These are phyloP conservation scores for Macrophomina pseudophaseolina DNA, from an alignment of 2,329 filamentous ascomycete genomes.

Conservation along the genomic window DNA sequence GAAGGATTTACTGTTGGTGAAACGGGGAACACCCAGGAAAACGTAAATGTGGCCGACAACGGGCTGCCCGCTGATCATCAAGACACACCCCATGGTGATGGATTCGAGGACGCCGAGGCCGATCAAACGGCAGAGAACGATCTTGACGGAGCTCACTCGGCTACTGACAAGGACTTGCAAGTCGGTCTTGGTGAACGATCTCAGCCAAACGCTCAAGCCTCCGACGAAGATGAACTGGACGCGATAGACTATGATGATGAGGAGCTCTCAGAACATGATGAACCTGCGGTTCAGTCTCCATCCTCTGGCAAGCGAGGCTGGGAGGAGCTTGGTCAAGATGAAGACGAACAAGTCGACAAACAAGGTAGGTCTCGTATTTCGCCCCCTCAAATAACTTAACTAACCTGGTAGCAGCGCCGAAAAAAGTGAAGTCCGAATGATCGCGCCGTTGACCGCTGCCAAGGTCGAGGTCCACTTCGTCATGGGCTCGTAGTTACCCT, in stretches of 20 bases:
- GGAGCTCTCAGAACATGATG: slow-evolving; percentile 21
- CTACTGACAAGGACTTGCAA: slow-evolving; percentile 22
- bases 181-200: slow-evolving; percentile 19
- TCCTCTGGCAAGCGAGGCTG: slow-evolving; percentile 29
- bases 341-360: slow-evolving; percentile 16
- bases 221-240: slow-evolving; percentile 27
- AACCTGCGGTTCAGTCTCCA: slow-evolving; percentile 12
- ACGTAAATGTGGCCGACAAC: neutral
- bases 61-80: neutral
- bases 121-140: slow-evolving; percentile 25
- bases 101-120: slow-evolving; percentile 21
- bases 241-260: slow-evolving; percentile 28
- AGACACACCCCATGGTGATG: neutral
- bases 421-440: slow-evolving; percentile 26
- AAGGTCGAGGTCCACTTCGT: slow-evolving; percentile 17
- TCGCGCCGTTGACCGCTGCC: slow-evolving; percentile 11
- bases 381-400: neutral
- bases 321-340: slow-evolving; percentile 28
- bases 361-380: slow-evolving; percentile 26
- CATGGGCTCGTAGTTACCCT: neutral
- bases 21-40: slow-evolving; percentile 10
- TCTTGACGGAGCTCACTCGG: slow-evolving; percentile 23
- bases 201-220: slow-evolving; percentile 5
- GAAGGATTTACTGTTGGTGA: slow-evolving; percentile 23
- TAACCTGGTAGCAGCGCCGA: slow-evolving; percentile 16